phyloP scores from a whole-genome alignment of 2,329 filamentous ascomycete species.

The Sordariomycetes sp. region DNA sequence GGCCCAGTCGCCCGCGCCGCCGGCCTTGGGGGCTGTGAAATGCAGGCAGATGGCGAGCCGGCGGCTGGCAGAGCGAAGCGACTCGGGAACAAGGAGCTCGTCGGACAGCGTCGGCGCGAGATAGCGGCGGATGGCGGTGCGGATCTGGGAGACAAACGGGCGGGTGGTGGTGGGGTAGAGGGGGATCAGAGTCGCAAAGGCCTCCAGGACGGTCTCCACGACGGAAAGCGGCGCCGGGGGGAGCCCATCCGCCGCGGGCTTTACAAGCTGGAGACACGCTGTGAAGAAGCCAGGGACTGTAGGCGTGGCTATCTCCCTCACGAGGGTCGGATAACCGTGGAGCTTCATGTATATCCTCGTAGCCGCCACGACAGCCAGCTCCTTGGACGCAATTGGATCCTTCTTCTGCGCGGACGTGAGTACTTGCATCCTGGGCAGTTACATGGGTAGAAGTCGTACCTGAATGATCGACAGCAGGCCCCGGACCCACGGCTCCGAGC shows the following conservation, averaged over 20 bases:
- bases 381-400: slow-evolving; percentile 65
- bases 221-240: slow-evolving; percentile 31
- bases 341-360: slow-evolving; percentile 77
- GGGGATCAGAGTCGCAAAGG: slow-evolving; percentile 63
- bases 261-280: slow-evolving; percentile 58
- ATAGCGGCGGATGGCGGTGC: slow-evolving; percentile 44
- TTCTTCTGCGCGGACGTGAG: slow-evolving; percentile 48
- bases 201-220: slow-evolving; percentile 58
- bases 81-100: slow-evolving; percentile 32
- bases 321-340: slow-evolving; percentile 70
- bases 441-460: slow-evolving; percentile 28
- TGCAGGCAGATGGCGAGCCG: slow-evolving; percentile 62
- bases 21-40: slow-evolving; percentile 72
- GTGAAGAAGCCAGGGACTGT: slow-evolving; percentile 65
- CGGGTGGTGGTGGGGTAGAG: slow-evolving; percentile 76
- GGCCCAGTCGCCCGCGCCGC: slow-evolving; percentile 67
- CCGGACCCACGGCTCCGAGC: slow-evolving; percentile 64
- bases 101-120: slow-evolving; percentile 55
- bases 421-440: background rate
- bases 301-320: slow-evolving; percentile 81
- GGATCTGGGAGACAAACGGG: slow-evolving; percentile 61
- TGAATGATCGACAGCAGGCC: slow-evolving; percentile 65
- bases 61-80: slow-evolving; percentile 47
- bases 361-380: slow-evolving; percentile 64
- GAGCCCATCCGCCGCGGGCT: slow-evolving; percentile 20